Evolutionary conservation across 2,329 filamentous ascomycete species (phyloP), one percentile per base, ranked within the genome.

Genomic region (Colletotrichum sp.): DNA sequence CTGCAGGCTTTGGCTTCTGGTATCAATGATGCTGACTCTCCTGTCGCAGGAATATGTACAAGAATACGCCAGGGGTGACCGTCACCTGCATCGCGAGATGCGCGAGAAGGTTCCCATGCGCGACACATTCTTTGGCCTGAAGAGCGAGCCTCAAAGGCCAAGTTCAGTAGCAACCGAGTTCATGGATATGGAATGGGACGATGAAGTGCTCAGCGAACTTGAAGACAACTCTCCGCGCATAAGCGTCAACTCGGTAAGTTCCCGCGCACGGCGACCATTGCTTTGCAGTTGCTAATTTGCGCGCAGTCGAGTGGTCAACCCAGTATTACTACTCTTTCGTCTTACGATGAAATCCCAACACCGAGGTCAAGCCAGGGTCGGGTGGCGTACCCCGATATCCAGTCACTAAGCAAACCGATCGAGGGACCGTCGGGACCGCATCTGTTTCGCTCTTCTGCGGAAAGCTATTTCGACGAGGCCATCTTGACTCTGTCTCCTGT

Each of bases 251-350:
- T 96, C 94, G 74, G 94, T 96, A 89, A 84, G 94, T 87, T 16
- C 44, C 16, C 24, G 7, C 57, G 24, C 32, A 28, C 10, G 34
- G n/a, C 21, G n/a, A 34, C 39, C n/a, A 39, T n/a, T 18, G 12
- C 15, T 7, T n/a, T 30, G 34, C 49, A 76, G 63, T 24, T 77
- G 70, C 78, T 81, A 72, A 78, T 66, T 9, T 49, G 60, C 60
- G 28, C 72, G 64, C 26, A 80, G 79, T 79, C 79, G 60, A 75
- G 77, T 39, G 90, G 90, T 80, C 91, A 94, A 81, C 92, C 92
- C 76, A 98, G 95, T 87, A 92, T 96, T 82, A 96, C 95, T 5
- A 98, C 96, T 3, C 89, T 97, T 49, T 98, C 96, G 8, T 96
- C 95, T 2, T 96, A 94, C 81, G 95, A 98, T 81, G 96, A 98